phyloP scores from a whole-genome alignment of 306 rosid species.

The Gastrolobium bilobum region DNA sequence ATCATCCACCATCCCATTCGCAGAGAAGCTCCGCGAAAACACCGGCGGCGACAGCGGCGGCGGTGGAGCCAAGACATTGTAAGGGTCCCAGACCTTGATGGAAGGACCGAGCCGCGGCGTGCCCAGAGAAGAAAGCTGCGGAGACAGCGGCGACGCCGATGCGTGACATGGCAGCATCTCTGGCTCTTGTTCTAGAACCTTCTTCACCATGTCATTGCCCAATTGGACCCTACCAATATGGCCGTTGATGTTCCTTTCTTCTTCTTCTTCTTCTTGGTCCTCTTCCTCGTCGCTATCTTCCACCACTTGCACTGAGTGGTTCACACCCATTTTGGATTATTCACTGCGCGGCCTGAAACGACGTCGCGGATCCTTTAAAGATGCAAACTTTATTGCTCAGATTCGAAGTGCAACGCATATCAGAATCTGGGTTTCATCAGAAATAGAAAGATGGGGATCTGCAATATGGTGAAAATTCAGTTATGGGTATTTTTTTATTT shows the following conservation, averaged over 20 bases:
- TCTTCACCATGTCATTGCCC: conserved; percentile 68
- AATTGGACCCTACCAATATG: conserved; percentile 48
- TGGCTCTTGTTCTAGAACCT: conserved; percentile 93
- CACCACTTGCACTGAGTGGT: conserved; percentile 68
- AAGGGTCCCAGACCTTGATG: conserved; percentile 98
- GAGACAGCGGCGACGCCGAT: conserved; percentile 95
- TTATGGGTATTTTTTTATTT: not conserved
- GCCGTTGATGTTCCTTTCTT: conserved; percentile 50
- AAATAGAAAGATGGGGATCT: not conserved
- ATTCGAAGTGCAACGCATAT: conserved; percentile 39
- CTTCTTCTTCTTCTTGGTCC: conserved; percentile 57
- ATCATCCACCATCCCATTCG: conserved; percentile 65
- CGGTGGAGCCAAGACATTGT: conserved; percentile 82
- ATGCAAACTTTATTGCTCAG: conserved; percentile 15
- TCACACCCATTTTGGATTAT: conserved; percentile 47
- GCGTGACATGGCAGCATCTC: conserved; percentile 95
- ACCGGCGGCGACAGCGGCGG: conserved; percentile 60
- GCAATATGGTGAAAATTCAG: not conserved
- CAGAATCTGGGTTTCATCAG: not conserved
- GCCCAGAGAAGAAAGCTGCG: conserved; percentile 90
- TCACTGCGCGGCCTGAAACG: conserved; percentile 8
- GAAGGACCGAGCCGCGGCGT: conserved; percentile 94
- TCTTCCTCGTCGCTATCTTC: conserved; percentile 74
- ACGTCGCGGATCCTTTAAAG: conserved; percentile 38
- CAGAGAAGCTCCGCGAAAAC: conserved; percentile 71